Conservation (phyloP, 208 protist genomes). For the Crithidia sp. region DNA sequence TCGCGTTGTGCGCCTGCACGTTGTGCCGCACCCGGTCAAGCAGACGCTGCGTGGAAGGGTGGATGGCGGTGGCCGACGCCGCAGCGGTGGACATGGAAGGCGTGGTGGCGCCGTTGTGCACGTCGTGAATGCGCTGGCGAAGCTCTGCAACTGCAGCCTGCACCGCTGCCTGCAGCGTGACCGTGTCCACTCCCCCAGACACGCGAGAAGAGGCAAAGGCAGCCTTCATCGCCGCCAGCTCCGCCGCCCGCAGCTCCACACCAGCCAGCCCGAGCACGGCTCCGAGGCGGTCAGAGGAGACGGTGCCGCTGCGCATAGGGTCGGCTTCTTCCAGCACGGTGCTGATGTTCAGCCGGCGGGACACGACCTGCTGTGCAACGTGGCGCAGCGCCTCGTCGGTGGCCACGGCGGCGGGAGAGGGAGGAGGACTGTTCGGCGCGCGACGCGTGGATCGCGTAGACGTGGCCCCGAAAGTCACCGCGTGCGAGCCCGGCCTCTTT, state of each 20-base stretch:
- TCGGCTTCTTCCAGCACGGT: slow-evolving; percentile 89
- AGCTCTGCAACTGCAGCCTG: slow-evolving; percentile 25
- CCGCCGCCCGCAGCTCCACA: slow-evolving; percentile 40
- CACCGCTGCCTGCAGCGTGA: slow-evolving; percentile 45
- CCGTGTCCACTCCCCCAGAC: slow-evolving; percentile 46
- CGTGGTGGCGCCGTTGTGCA: background rate
- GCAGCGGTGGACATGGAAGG: slow-evolving; percentile 5
- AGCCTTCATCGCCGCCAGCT: slow-evolving; percentile 49
- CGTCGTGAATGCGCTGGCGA: slow-evolving; percentile 6
- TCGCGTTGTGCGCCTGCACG: slow-evolving; percentile 61
- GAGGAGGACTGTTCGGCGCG: no score
- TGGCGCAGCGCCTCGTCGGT: slow-evolving; percentile 51
- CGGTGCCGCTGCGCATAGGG: slow-evolving; percentile 63
- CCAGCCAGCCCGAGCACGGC: slow-evolving; percentile 76
- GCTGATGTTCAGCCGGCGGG: slow-evolving; percentile 59
- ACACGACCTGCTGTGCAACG: slow-evolving; percentile 59
- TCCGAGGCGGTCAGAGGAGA: slow-evolving; percentile 63
- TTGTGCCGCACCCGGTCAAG: slow-evolving; percentile 62
- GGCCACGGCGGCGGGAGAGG: background rate
- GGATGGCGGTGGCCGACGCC: slow-evolving; percentile 3
- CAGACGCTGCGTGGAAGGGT: slow-evolving; percentile 9
- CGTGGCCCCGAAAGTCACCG: no score
- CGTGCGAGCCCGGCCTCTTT: no score
- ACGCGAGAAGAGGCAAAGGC: slow-evolving; percentile 40
- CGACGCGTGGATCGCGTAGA: no score